Evolutionary conservation across 2,329 filamentous ascomycete genomes (phyloP), one percentile per base, ranked within the genome.

Genomic region (Xylaria hypoxylon): DNA sequence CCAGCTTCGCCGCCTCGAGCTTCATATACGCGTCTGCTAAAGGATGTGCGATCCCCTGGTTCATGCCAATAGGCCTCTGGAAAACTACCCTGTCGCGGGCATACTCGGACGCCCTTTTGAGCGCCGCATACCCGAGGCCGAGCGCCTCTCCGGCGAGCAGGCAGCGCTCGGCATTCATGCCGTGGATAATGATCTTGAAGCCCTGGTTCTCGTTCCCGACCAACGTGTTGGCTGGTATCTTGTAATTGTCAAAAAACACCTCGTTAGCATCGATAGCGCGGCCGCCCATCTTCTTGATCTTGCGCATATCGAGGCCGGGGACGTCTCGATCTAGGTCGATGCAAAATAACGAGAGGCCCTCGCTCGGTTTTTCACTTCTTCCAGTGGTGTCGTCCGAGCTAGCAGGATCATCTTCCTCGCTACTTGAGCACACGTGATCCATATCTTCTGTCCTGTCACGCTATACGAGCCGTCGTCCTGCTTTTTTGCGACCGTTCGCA

Each of bases 381-480:
- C 89, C 0, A 90, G 71, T 0, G 90, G 86, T 0, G 89, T 92
- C 0, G 92, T 96, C 1, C 93, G 87, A 0, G 92, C 92, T 0
- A 97, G 85, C 0, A 96, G 83, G 3, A 96, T 89, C 92, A 96
- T 96, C 73, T 93, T 92, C 3, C 85, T 85, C 0, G 93, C 92
- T 0, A 95, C 90, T 76, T 96, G 92, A 0, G 93, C 93, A 59
- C 89, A 94, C 0, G 92, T 92, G 61, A 96, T 96, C 93, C 93
- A 96, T 61, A 95, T 94, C 80, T 96, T 96, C 76, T 95, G 92
- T 0, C 93, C 92, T 0, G 87, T 87, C 11, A 96, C 84, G 1
- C 80, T 82, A 76, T 94, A 96, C 3, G 82, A 84, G 15, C 86
- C 86, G 22, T 88, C 86, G 2, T 68, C 62, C 42, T 77, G 73